Percentiles rank a stretch among this genome's conserved stretches.
These are phyloP conservation scores for Emergomyces africanus DNA, from an alignment of 2,329 filamentous ascomycete species.

Conservation along the genomic window DNA sequence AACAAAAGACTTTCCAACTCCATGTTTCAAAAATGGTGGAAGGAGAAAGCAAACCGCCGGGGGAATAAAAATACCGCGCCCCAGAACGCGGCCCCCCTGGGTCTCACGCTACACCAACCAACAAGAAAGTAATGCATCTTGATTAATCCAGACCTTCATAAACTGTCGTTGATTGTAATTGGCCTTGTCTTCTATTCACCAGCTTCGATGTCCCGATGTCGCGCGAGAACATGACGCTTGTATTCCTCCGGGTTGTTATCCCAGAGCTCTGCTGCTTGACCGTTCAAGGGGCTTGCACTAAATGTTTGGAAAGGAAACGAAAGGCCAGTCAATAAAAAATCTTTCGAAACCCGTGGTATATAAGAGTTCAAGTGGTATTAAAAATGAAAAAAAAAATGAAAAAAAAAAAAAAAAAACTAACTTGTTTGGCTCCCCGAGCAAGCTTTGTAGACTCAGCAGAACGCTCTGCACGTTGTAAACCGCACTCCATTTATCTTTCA, in stretches of 20 bases:
- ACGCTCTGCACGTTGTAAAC: constrained; percentile 95
- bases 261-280: constrained; percentile 92
- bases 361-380: neutral
- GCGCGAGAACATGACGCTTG: constrained; percentile 57
- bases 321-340: neutral
- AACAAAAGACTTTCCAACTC: neutral
- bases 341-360: neutral
- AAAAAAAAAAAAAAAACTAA: constrained; percentile 38
- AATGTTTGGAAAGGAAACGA: neutral
- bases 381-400: no score
- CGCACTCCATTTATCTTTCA: constrained; percentile 98
- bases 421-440: constrained; percentile 98
- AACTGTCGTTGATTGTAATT: neutral
- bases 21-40: neutral
- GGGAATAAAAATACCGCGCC: no score
- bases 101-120: neutral
- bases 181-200: constrained; percentile 20
- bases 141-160: neutral
- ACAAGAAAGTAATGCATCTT: neutral
- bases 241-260: constrained; percentile 79
- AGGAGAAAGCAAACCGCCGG: neutral
- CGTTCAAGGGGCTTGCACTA: constrained; percentile 87
- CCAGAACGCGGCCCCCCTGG: neutral
- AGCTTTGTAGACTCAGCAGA: constrained; percentile 81
- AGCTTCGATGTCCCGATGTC: constrained; percentile 47